Base-by-base conservation (phyloP, 2,329 filamentous ascomycete genomes). In the Penicillium crustosum region DNA sequence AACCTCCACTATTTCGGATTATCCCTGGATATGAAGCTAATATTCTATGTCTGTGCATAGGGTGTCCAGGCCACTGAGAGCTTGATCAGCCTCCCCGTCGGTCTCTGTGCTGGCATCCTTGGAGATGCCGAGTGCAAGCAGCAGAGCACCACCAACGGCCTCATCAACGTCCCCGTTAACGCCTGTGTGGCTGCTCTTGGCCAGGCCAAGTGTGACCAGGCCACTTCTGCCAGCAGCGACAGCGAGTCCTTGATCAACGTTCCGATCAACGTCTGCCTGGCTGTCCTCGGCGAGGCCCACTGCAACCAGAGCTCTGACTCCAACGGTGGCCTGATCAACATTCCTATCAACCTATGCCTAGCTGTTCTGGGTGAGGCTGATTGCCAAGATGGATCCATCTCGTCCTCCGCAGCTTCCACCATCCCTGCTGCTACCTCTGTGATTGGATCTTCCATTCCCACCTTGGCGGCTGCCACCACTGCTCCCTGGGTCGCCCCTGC, bases 311-410 rank as follows among this genome's bases (percentile, higher is more conserved):
- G 36, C 33, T 57, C 62, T 23, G 17, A 29, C 19, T 44, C 58
- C 8, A 39, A 41, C 21, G 59, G 55, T 44, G 66, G 68, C 35
- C 59, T 69, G 38, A 60, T 70, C 52, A 62, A 68, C 57, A 67
- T 70, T 50, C 68, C 68, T 31, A 44, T 70, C 59, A 68, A 70
- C 59, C 55, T 68, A 42, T 70, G 68, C 44, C 60, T 68, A 29
- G 64, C 65, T 36, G 67, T 67, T 10, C 54, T 69, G 27, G 68
- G 67, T 10, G 62, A 68, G 48, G 66, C 55, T 19, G 59, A 70
- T 17, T 69, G 68, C 49, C 33, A 38, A 17, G 35, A 38, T 36
- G 35, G 35, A 36, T 36, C 15, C 10, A 15, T 9, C 19, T 15
- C 39, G 3, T 42, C 39, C 21, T 23, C 38, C 12, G 6, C 38